phyloP scores from a whole-genome alignment of 768 basidiomycete species.

The Boletus eberwhitei region DNA sequence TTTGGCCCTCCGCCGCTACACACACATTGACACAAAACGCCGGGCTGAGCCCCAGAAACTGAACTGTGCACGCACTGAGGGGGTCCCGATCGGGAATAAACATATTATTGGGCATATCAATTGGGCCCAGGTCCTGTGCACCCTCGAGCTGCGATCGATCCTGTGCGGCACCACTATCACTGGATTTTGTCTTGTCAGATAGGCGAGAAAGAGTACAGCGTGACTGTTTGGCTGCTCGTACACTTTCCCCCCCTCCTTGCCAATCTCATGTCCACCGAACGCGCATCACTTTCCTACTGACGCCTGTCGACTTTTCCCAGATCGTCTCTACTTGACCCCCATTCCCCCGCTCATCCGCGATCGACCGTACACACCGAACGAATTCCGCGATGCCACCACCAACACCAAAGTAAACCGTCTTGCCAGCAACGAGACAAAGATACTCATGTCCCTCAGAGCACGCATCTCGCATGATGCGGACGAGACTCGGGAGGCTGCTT shows the following conservation, averaged over 20 bases:
- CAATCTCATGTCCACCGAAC: slow-evolving; percentile 45
- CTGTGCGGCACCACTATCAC: neutral
- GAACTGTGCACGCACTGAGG: too few species aligned
- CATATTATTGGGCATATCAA: neutral
- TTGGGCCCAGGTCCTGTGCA: neutral
- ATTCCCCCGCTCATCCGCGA: neutral
- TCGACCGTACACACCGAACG: slow-evolving; percentile 42
- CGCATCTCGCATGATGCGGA: slow-evolving; percentile 47
- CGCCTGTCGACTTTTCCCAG: slow-evolving; percentile 64
- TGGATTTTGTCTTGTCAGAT: neutral
- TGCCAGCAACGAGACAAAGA: slow-evolving; percentile 80
- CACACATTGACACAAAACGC: neutral
- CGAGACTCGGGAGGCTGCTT: slow-evolving; percentile 59
- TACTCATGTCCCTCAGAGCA: slow-evolving; percentile 23
- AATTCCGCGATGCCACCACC: slow-evolving; percentile 86
- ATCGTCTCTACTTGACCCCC: slow-evolving; percentile 52
- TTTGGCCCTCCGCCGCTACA: too few species aligned
- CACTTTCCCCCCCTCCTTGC: neutral
- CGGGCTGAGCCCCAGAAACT: neutral
- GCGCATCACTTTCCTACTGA: slow-evolving; percentile 69
- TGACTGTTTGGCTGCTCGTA: neutral
- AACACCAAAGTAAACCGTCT: slow-evolving; percentile 92
- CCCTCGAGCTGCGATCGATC: neutral
- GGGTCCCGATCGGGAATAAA: neutral
- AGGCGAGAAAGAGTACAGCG: neutral